phyloP scores from a whole-genome alignment of 768 basidiomycete genomes.

The Auricularia cornea region DNA sequence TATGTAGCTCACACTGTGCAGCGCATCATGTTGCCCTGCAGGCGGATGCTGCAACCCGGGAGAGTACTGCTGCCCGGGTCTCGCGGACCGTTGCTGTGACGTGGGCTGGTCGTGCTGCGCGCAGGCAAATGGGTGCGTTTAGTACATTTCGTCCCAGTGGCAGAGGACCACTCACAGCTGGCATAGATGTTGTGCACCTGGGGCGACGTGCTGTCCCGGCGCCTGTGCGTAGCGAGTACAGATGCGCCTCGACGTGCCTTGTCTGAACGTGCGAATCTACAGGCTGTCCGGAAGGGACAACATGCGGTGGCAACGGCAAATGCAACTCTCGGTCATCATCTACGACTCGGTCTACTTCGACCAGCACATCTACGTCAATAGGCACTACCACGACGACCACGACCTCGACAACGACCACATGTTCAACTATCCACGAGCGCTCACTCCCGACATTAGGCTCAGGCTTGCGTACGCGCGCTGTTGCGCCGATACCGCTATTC shows the following conservation, averaged over 20 bases:
- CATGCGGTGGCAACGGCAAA: background rate
- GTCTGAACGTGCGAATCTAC: background rate
- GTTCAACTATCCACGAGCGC: background rate
- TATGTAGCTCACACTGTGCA: background rate
- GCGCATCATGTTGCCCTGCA: background rate
- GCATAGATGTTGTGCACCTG: background rate
- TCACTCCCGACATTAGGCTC: background rate
- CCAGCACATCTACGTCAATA: no score
- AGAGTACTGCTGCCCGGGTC: background rate
- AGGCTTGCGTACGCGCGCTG: background rate
- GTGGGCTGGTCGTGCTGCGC: background rate
- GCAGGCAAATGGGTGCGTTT: background rate
- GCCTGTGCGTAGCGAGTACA: background rate
- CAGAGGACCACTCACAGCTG: no score
- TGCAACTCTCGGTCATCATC: background rate
- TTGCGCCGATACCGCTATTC: background rate
- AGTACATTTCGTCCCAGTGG: no score
- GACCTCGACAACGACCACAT: background rate
- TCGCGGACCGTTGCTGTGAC: background rate
- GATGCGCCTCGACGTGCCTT: no score
- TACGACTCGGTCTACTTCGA: no score
- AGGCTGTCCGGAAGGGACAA: background rate
- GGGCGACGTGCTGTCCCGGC: background rate
- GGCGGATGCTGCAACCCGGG: background rate
- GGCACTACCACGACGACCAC: background rate